Evolutionary conservation across 176 grass and related monocot genomes (phyloP).

Genomic region (Triticum turgidum): DNA sequence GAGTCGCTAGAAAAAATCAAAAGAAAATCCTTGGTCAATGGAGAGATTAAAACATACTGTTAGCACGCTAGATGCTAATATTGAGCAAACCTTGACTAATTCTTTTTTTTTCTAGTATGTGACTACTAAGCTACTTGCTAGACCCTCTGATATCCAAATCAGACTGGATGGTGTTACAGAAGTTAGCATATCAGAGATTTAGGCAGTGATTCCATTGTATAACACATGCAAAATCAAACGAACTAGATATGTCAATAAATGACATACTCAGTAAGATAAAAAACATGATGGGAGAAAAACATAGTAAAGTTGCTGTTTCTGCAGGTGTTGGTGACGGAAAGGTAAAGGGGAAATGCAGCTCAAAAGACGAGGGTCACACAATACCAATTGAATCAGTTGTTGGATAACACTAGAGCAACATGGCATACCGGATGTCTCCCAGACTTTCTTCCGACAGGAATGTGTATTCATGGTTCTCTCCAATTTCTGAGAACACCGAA

Average conservation of each 20-base stretch:
- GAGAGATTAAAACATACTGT: conserved; percentile 22
- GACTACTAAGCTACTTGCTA: neutral
- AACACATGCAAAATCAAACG: conserved; percentile 12
- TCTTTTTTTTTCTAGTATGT: neutral
- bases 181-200: neutral
- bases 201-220: neutral
- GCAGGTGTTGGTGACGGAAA: neutral
- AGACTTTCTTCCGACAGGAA: conserved; percentile 75
- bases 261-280: neutral
- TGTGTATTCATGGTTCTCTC: conserved; percentile 59
- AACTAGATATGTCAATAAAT: neutral
- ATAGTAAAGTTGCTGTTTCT: neutral
- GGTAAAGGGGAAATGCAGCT: conserved; percentile 4
- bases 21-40: conserved; percentile 23
- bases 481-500: conserved; percentile 68
- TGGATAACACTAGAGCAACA: neutral
- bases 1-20: conserved; percentile 54
- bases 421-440: conserved; percentile 67
- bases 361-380: neutral
- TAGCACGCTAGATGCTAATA: neutral
- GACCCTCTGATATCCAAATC: neutral
- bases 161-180: neutral
- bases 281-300: neutral
- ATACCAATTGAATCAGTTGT: conserved; percentile 9
- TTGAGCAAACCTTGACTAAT: neutral